Conservation (phyloP, 1,139 yeast genomes). For the Geotrichum carabidarum region DNA sequence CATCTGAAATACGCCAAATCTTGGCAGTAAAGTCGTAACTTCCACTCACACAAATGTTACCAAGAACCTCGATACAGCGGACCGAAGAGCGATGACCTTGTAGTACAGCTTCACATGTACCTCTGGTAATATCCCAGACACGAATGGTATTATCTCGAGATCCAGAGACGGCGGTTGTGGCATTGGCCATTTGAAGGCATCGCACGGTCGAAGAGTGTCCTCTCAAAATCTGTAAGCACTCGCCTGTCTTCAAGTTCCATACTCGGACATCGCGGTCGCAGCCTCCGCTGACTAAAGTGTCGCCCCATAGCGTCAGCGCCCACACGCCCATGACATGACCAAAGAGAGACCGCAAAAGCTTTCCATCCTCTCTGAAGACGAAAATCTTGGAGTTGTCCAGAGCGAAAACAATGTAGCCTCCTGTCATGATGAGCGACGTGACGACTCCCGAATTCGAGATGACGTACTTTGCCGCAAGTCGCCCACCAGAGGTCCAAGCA, state of each 20-base stretch:
- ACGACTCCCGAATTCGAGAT: constrained; percentile 39
- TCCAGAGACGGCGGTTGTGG: constrained; percentile 75
- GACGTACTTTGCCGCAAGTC: constrained; percentile 40
- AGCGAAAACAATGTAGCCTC: constrained; percentile 40
- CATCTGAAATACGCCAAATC: constrained; percentile 79
- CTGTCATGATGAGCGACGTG: constrained; percentile 39
- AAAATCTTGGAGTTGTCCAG: constrained; percentile 43
- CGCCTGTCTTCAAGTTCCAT: constrained; percentile 78
- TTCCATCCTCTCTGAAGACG: constrained; percentile 56
- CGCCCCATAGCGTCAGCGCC: constrained; percentile 81
- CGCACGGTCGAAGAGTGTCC: constrained; percentile 95
- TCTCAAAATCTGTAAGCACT: constrained; percentile 70
- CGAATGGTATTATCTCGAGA: constrained; percentile 85
- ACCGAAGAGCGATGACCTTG: constrained; percentile 71
- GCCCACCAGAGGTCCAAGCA: constrained; percentile 43
- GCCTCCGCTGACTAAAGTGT: constrained; percentile 80
- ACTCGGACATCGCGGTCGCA: constrained; percentile 85
- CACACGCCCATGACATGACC: constrained; percentile 98
- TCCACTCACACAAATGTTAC: constrained; percentile 49
- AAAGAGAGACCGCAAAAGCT: constrained; percentile 57
- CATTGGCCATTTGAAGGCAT: constrained; percentile 71
- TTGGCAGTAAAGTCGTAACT: constrained; percentile 90
- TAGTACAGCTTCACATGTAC: constrained; percentile 67
- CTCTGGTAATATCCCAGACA: constrained; percentile 84
- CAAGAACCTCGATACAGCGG: constrained; percentile 65